phyloP scores from a whole-genome alignment of 2,329 filamentous ascomycete species.

The Bisporella sp. region DNA sequence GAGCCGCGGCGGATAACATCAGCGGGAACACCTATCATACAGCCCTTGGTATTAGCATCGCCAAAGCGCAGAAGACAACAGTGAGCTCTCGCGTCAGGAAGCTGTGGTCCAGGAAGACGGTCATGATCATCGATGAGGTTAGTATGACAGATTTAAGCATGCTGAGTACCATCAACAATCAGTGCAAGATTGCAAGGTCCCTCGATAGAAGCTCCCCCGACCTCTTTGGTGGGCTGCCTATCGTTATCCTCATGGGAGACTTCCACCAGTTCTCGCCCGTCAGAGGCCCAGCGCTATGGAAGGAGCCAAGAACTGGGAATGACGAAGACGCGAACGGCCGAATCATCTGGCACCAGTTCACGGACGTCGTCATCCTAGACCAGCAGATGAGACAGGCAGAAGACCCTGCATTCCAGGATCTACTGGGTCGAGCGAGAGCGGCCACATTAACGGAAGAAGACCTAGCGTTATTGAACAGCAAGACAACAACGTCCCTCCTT shows the following conservation, averaged over 20 bases:
- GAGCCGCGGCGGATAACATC: too few species aligned
- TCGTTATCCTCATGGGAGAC: slow-evolving; percentile 3
- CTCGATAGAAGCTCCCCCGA: slow-evolving; percentile 2
- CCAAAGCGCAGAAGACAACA: too few species aligned
- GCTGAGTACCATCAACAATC: slow-evolving; percentile 2
- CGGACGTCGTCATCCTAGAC: background rate
- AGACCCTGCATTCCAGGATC: slow-evolving; percentile 3
- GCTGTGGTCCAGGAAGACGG: too few species aligned
- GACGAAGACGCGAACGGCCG: background rate
- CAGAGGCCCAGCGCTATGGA: slow-evolving; percentile 4
- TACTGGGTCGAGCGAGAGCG: background rate
- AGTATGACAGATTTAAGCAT: too few species aligned
- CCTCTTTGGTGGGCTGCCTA: slow-evolving; percentile 3
- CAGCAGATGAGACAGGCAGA: slow-evolving; percentile 5
- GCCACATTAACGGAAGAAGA: slow-evolving; percentile 3
- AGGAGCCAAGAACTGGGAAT: slow-evolving; percentile 1
- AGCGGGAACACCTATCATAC: too few species aligned
- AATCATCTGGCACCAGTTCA: slow-evolving; percentile 3
- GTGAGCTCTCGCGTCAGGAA: too few species aligned
- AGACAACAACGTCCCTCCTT: background rate
- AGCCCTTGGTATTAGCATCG: too few species aligned
- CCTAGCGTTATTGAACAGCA: slow-evolving; percentile 2
- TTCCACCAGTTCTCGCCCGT: slow-evolving; percentile 3
- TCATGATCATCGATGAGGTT: too few species aligned
- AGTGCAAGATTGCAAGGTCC: slow-evolving; percentile 2